Conservation (phyloP, 2,329 filamentous ascomycete genomes). For the Phoma sp. region DNA sequence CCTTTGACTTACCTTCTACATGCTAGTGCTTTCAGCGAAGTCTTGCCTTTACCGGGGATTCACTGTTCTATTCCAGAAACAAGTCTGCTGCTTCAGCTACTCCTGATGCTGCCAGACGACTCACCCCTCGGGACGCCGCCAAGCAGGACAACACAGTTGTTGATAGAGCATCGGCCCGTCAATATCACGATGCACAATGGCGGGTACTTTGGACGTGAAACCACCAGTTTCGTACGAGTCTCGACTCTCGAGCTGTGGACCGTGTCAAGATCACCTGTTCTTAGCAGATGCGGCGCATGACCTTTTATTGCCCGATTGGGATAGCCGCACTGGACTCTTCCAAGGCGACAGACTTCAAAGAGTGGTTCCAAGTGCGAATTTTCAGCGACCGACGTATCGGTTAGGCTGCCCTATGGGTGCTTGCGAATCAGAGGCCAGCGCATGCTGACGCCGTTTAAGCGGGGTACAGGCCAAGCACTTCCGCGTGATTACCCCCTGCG, state of each 20-base stretch:
- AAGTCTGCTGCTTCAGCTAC: neutral
- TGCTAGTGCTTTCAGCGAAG: neutral
- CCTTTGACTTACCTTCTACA: neutral
- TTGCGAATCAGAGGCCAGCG: constrained; percentile 14
- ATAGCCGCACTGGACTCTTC: constrained; percentile 5
- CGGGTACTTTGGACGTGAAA: constrained; percentile 8
- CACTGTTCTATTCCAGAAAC: too few relatives aligned
- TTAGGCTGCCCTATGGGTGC: constrained; percentile 1
- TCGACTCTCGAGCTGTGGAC: constrained; percentile 24
- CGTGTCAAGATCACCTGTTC: constrained; percentile 18
- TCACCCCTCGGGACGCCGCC: neutral
- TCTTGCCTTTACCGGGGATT: neutral
- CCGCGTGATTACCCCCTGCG: constrained; percentile 8
- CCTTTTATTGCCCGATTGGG: constrained; percentile 12
- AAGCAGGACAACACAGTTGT: neutral
- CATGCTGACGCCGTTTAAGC: constrained; percentile 14
- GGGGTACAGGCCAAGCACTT: constrained; percentile 16
- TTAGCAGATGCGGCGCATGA: constrained; percentile 14
- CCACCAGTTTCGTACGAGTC: constrained; percentile 18
- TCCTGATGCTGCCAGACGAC: too few relatives aligned
- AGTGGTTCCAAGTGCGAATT: constrained; percentile 21
- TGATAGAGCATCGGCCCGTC: constrained; percentile 1
- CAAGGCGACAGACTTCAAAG: constrained; percentile 11
- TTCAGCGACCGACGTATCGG: constrained; percentile 17
- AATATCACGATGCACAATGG: constrained; percentile 19